Conservation (phyloP, 192 early-diverging fungal genomes). For the Coemansia umbellata region DNA sequence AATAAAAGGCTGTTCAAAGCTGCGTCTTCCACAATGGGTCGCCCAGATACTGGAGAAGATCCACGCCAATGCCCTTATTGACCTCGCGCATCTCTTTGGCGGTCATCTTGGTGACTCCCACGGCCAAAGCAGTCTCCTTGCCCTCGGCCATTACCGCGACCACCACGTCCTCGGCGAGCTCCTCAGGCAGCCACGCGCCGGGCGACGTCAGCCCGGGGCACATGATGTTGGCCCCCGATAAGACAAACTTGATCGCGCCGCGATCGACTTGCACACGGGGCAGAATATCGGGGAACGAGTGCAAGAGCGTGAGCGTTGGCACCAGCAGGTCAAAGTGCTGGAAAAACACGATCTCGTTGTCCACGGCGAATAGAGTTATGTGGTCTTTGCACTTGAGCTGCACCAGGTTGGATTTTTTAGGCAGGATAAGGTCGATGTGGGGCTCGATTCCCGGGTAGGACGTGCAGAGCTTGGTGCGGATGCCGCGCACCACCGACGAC, state of each 20-base stretch:
- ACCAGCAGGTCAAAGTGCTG: constrained; percentile 90
- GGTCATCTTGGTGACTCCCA: constrained; percentile 85
- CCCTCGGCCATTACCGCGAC: constrained; percentile 95
- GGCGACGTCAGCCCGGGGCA: constrained; percentile 95
- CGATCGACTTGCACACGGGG: constrained; percentile 89
- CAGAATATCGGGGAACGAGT: constrained; percentile 91
- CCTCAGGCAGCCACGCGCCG: constrained; percentile 78
- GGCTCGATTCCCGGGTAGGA: constrained; percentile 86
- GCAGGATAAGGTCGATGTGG: constrained; percentile 88
- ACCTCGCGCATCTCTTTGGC: constrained; percentile 83
- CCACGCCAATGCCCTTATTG: constrained; percentile 91
- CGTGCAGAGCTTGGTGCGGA: constrained; percentile 79
- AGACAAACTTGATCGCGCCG: constrained; percentile 97
- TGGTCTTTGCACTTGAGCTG: constrained; percentile 92
- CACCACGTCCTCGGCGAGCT: constrained; percentile 64
- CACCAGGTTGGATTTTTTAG: constrained; percentile 88
- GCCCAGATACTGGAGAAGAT: constrained; percentile 83
- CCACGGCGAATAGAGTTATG: constrained; percentile 76
- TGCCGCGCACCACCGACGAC: constrained; percentile 81
- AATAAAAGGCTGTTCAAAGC: constrained; percentile 7
- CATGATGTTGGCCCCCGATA: constrained; percentile 98
- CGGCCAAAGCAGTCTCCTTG: constrained; percentile 90
- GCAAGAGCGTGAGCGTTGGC: constrained; percentile 83
- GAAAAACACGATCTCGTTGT: constrained; percentile 87
- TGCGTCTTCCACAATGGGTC: constrained; percentile 75